Conservation (phyloP, 225 moss, liverwort and hornwort genomes). For the Bryoerythrophyllum caledonicum region DNA sequence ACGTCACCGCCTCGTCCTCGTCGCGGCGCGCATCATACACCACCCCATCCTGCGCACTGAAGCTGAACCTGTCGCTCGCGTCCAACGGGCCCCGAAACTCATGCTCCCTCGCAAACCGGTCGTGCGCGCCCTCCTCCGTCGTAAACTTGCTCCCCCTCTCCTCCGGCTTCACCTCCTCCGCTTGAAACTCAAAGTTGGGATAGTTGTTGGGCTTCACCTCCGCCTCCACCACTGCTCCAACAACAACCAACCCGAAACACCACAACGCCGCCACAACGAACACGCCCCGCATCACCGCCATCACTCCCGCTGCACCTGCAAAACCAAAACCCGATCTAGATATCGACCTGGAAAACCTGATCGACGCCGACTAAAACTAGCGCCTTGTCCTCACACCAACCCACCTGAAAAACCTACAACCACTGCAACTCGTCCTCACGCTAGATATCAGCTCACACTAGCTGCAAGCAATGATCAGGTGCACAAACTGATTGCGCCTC, state of each 20-base stretch:
- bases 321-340: no score
- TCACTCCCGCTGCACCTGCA: constrained; percentile 9
- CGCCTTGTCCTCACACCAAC: no score
- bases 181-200: constrained; percentile 48
- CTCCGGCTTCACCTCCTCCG: constrained; percentile 49
- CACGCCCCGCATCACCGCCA: constrained; percentile 32
- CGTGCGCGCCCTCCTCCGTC: constrained; percentile 16
- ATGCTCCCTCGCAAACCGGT: constrained; percentile 30
- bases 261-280: constrained; percentile 27
- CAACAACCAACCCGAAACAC: neutral
- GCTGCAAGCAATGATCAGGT: neutral
- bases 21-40: constrained; percentile 33
- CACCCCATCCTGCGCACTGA: constrained; percentile 26
- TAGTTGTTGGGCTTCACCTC: constrained; percentile 63
- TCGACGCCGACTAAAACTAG: no score
- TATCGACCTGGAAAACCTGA: no score
- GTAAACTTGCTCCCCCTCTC: constrained; percentile 46
- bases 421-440: no score
- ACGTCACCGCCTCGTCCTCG: constrained; percentile 19
- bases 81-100: constrained; percentile 22
- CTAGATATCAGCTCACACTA: no score
- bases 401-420: no score
- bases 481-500: neutral
- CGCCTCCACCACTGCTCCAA: constrained; percentile 15
- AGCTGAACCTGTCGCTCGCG: constrained; percentile 30